Evolutionary conservation across 768 basidiomycete species (phyloP), one percentile per base, ranked within the genome.

Genomic region (Rhizopogon vinicolor): DNA sequence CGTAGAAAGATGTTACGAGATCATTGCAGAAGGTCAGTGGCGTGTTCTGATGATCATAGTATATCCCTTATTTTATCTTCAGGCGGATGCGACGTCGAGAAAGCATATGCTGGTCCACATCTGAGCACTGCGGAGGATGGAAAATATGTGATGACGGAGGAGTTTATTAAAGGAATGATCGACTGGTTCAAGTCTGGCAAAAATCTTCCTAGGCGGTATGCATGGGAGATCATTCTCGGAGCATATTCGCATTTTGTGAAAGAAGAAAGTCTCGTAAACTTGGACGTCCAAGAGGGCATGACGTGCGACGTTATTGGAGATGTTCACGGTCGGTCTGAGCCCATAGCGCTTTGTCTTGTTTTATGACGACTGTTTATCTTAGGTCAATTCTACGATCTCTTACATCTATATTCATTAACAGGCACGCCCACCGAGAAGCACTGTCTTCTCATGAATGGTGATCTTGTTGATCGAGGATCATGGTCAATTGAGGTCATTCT

Each of bases 381-480:
- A 95, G 91, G 93, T 28, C 96, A 98, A 79, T 96, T 89, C 75
- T 98, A 92, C 68, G 97, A 98, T 70, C 77, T 98, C 60, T 73
- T 95, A 52, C 87, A 98, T 73, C 77, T 99, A 16, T 84, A 89
- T 62, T 84, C 85, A 1, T 75, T 97, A 60, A 97, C 95, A 0
- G 93, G 91, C 14, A 80, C 85, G 54, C 97, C 97, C 12, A 86
- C 77, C 53, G 82, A 90, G 53, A 85, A 83, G n/a, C 96, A 98
- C 61, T 87, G 86, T 62, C 68, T 94, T 46, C 72, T 95, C 50
- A 93, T 94, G 87, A 93, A 93, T 67, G 91, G 94, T 9, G 96
- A 99, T 76, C 86, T 98, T 45, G 96, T 99, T 39, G 96, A 99
- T 70, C 85, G 96, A 58, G 95, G 95, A n/a, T 91, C 89, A 28